Conservation (phyloP, 306 rosid genomes). For the Inga laurina region DNA sequence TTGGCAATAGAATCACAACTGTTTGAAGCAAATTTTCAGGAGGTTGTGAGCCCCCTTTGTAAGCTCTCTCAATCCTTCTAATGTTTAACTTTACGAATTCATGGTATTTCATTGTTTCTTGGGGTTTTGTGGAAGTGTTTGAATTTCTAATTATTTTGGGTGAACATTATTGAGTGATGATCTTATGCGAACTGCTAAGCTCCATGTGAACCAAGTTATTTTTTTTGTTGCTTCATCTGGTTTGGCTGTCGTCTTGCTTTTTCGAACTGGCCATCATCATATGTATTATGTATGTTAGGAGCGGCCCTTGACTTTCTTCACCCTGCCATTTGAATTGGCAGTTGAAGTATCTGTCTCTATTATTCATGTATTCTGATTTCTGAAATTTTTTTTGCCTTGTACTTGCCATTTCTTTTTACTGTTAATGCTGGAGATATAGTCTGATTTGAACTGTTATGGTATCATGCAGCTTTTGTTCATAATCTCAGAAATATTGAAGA, state of each 20-base stretch:
- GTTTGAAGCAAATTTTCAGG: slow-evolving; percentile 9
- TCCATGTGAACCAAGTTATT: neutral
- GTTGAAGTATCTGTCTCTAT: neutral
- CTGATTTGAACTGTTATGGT: slow-evolving; percentile 9
- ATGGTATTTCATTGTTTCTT: neutral
- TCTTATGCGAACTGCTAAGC: neutral
- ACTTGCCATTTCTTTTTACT: neutral
- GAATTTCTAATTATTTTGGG: neutral
- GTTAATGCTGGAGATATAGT: slow-evolving; percentile 11
- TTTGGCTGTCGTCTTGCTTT: neutral
- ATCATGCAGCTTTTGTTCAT: slow-evolving; percentile 38
- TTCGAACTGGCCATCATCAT: neutral
- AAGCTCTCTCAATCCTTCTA: neutral
- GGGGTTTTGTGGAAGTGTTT: neutral
- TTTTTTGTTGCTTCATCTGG: neutral
- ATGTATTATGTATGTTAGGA: neutral
- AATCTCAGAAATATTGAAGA: slow-evolving; percentile 27
- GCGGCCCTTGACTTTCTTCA: neutral
- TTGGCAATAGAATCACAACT: slow-evolving; percentile 58
- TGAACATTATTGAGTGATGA: neutral
- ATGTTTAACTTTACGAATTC: neutral
- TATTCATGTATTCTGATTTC: neutral
- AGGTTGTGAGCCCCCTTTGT: slow-evolving; percentile 37
- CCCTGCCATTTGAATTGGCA: neutral
- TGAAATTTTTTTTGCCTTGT: neutral